Base-by-base conservation (phyloP, 139 green algal species). In the Micractinium sp. region DNA sequence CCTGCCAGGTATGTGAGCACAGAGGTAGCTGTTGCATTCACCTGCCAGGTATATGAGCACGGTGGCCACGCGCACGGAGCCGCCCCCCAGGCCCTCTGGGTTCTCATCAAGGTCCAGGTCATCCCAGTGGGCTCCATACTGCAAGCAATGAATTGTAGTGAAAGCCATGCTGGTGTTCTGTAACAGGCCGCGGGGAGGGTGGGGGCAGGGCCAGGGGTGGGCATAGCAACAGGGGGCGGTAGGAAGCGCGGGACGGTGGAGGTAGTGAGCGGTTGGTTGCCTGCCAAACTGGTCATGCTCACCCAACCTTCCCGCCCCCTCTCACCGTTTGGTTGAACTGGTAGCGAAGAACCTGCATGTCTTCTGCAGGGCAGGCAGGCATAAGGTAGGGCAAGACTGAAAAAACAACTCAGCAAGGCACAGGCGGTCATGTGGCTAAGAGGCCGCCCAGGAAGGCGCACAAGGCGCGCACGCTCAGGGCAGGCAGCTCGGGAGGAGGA, bases 311-410 rank as follows among this genome's bases (percentile, higher is more conserved):
- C 71, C 27, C 29, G 31, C 13, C 35, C 36, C 75, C 27, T 12
- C 85, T 81, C 85, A 88, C 85, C 22, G 71, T 94, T 47, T 97
- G 95, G 20, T 93, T 92, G 60, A 94, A 67, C n/a, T 93, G 80
- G 86, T 97, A 97, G 29, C 93, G 60, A 29, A 97, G 83, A 71
- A 96, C 94, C 90, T 97, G 95, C 29, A 97, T 95, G 31, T 93
- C 90, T 84, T 97, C 95, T 20, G 88, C 89, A n/a, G 94, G 20
- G 25, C 89, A 85, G 25, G 74, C 33, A 33, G 67, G 67, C 23
- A 69, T 3, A 66, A 25, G 19, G 41, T 36, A 25, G 39, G 35
- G 14, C 36, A 41, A 23, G 80, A n/a, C n/a, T n/a, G n/a, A n/a
- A 1, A 71, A 1, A 41, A 23, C 29, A 38, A 19, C 7, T n/a